Evolutionary conservation across 768 basidiomycete genomes (phyloP).

Genomic region (Phaeotremella fagi): DNA sequence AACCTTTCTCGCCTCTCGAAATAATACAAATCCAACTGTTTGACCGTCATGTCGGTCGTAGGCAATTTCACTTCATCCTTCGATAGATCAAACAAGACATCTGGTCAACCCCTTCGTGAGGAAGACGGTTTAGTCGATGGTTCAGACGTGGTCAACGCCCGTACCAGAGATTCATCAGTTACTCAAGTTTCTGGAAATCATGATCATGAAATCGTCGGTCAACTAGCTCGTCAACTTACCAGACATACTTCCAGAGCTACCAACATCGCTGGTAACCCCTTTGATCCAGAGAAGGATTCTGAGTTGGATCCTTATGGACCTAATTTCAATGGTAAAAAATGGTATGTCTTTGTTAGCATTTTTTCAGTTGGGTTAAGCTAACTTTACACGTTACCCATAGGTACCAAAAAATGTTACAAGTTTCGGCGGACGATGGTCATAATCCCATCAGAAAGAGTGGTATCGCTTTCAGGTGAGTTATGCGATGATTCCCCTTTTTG

Average conservation of each 20-base stretch:
- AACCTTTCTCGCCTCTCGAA: too few relatives aligned
- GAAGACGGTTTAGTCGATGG: too few relatives aligned
- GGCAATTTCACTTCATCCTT: neutral
- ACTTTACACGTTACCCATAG: slow-evolving; percentile 6
- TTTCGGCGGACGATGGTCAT: neutral
- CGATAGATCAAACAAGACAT: neutral
- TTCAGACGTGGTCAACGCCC: neutral
- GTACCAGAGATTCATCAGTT: neutral
- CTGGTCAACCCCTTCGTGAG: too few relatives aligned
- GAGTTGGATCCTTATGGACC: slow-evolving; percentile 49
- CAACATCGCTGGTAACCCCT: slow-evolving; percentile 16
- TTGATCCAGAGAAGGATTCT: slow-evolving; percentile 39
- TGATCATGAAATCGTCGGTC: slow-evolving; percentile 7
- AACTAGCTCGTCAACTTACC: slow-evolving; percentile 22
- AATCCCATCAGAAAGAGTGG: slow-evolving; percentile 42
- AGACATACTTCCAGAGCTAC: slow-evolving; percentile 3
- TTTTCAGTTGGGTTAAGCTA: slow-evolving; percentile 31
- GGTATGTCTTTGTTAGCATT: too few relatives aligned
- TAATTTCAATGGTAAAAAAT: slow-evolving; percentile 48
- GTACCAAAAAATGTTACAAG: neutral
- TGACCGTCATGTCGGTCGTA: neutral
- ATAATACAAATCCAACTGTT: too few relatives aligned
- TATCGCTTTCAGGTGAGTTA: slow-evolving; percentile 50
- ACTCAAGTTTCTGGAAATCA: neutral
- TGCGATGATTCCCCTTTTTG: slow-evolving; percentile 15